Conservation (phyloP, 2,329 filamentous ascomycete species). For the Periconia sp. region DNA sequence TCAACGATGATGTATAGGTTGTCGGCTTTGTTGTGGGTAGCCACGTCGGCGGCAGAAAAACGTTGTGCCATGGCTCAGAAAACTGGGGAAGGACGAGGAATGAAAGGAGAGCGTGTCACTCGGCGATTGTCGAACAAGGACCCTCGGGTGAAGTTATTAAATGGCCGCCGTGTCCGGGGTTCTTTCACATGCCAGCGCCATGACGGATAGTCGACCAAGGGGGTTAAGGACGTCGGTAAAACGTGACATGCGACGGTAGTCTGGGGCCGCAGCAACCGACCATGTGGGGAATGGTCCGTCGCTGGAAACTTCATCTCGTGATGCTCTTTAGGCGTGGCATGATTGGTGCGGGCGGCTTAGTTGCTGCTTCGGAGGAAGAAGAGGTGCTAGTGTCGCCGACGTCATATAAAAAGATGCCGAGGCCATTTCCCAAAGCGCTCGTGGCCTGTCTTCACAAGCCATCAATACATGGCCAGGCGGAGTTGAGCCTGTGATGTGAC, state of each 20-base stretch:
- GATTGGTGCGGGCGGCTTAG: constrained; percentile 32
- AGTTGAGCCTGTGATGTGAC: background rate
- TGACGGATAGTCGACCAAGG: constrained; percentile 11
- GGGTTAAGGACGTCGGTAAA: constrained; percentile 23
- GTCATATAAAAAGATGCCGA: constrained; percentile 35
- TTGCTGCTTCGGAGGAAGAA: constrained; percentile 22
- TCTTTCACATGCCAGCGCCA: constrained; percentile 41
- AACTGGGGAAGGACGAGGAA: background rate
- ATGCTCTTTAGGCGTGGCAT: constrained; percentile 18
- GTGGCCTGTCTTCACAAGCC: constrained; percentile 9
- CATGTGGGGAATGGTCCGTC: constrained; percentile 22
- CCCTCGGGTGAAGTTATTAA: constrained; percentile 14
- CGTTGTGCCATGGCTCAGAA: constrained; percentile 73
- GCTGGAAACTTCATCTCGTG: constrained; percentile 33
- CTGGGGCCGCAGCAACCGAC: constrained; percentile 28
- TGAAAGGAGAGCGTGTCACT: constrained; percentile 8
- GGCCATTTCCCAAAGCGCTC: constrained; percentile 15
- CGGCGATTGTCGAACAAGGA: constrained; percentile 23
- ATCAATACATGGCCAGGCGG: background rate
- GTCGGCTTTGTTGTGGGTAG: constrained; percentile 85
- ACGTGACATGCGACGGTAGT: constrained; percentile 13
- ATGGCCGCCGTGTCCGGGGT: constrained; percentile 23
- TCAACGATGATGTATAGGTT: constrained; percentile 90
- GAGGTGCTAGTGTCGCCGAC: constrained; percentile 17
- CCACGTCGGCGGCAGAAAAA: constrained; percentile 82